phyloP scores from a whole-genome alignment of 2,329 filamentous ascomycete genomes.

The Talaromyces sp. region DNA sequence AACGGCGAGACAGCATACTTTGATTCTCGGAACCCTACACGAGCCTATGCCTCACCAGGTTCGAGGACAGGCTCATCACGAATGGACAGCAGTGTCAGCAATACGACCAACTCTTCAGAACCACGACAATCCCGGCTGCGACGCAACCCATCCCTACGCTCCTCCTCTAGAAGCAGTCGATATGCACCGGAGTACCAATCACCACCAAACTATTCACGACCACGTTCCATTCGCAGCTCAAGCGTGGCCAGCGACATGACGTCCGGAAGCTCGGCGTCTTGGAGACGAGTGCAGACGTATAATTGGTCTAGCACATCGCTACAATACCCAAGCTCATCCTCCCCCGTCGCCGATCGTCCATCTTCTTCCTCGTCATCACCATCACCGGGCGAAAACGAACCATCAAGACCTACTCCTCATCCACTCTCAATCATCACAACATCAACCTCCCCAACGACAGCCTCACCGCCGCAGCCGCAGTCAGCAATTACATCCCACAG shows the following conservation, averaged over 20 bases:
- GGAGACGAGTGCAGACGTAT: background rate
- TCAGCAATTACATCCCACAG: background rate
- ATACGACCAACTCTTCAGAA: background rate
- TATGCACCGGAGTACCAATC: background rate
- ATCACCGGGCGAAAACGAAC: background rate
- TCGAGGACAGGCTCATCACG: background rate
- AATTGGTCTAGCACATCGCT: slow-evolving; percentile 4
- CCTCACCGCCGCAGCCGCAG: background rate
- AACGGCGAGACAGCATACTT: background rate
- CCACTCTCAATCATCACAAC: slow-evolving; percentile 15
- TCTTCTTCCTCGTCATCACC: background rate
- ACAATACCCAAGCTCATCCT: slow-evolving; percentile 9
- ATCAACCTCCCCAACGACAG: background rate
- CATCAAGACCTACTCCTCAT: slow-evolving; percentile 4
- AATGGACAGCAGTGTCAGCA: background rate
- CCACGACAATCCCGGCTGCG: background rate
- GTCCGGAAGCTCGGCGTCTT: slow-evolving; percentile 7
- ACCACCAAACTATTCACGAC: slow-evolving; percentile 5
- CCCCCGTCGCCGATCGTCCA: background rate
- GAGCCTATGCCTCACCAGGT: slow-evolving; percentile 6
- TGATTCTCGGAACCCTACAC: slow-evolving; percentile 6
- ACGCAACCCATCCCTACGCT: slow-evolving; percentile 11
- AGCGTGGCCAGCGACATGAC: slow-evolving; percentile 8
- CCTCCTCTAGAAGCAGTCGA: slow-evolving; percentile 3
- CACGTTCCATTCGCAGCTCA: slow-evolving; percentile 10